A percentile compares a stretch with the other conserved stretches of the same genome.
Conservation (phyloP, 164 flowering plant genomes). For the Macadamia integrifolia region DNA sequence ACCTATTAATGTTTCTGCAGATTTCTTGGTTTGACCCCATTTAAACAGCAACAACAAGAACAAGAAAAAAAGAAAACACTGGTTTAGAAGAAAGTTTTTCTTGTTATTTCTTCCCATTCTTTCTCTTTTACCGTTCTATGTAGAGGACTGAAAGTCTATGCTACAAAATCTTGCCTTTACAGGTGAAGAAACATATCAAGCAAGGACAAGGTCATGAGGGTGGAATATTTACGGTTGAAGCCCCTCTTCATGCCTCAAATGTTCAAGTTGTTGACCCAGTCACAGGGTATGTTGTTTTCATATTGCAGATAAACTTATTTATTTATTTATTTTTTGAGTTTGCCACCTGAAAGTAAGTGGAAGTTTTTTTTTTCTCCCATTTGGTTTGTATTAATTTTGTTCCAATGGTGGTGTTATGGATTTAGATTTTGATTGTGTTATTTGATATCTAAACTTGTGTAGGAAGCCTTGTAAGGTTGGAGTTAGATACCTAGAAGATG, state of each 20-base stretch:
- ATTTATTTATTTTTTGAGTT: no score
- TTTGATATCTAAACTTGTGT: constrained; percentile 7
- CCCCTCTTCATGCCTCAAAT: constrained; percentile 95
- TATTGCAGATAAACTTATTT: no score
- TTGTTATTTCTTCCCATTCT: background rate
- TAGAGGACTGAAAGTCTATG: background rate
- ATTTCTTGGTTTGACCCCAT: no score
- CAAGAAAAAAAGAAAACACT: no score
- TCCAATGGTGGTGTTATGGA: no score
- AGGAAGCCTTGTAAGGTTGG: constrained; percentile 90
- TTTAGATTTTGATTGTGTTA: no score
- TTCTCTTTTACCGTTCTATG: no score
- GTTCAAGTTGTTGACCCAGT: constrained; percentile 86
- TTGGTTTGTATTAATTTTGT: no score
- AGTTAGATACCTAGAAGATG: constrained; percentile 73
- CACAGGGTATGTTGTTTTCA: constrained; percentile 44
- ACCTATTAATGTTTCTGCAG: no score
- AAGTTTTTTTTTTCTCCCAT: no score
- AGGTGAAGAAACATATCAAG: constrained; percentile 94
- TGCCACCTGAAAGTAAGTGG: no score
- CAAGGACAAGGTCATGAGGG: constrained; percentile 96
- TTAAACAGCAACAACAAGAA: no score
- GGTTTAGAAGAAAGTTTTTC: background rate
- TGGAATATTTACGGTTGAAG: constrained; percentile 94
- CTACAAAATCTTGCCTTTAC: constrained; percentile 11